Percentiles rank a stretch among this genome's conserved stretches.
Evolutionary conservation across 352 stramenopile genomes (phyloP).

Genomic region (Blastocystis sp.): DNA sequence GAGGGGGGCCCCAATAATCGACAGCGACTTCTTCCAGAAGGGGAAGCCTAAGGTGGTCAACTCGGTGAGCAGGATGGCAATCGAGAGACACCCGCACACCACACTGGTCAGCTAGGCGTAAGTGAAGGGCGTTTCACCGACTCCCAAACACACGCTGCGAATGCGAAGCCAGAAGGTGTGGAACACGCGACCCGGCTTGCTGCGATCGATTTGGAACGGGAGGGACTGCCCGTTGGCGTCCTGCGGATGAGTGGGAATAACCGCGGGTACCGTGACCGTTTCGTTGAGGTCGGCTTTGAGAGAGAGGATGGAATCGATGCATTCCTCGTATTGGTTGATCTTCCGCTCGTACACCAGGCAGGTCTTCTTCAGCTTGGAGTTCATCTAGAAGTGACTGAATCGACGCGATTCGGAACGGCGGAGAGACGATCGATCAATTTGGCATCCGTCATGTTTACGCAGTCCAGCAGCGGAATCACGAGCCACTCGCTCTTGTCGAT

Average conservation of each 20-base stretch:
- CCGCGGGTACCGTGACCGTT: not conserved
- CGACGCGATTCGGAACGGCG: not conserved
- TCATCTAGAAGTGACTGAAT: slow-evolving; percentile 1
- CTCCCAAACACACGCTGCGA: not conserved
- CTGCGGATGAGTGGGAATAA: not conserved
- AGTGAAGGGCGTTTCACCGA: not conserved
- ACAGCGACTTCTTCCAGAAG: not conserved
- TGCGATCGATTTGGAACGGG: not conserved
- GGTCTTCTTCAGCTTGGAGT: slow-evolving; percentile 46
- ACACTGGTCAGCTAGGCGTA: not conserved
- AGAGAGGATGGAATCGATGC: slow-evolving; percentile 35
- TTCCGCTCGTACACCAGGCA: slow-evolving; percentile 53
- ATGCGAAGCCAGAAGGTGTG: not conserved
- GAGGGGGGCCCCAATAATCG: slow-evolving; percentile 11
- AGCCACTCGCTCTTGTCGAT: slow-evolving; percentile 53
- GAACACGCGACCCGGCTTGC: not conserved
- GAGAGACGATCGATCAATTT: not conserved
- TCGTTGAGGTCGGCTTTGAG: slow-evolving; percentile 8
- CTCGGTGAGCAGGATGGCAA: slow-evolving; percentile 17
- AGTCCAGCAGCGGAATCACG: slow-evolving; percentile 8
- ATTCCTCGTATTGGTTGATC: slow-evolving; percentile 56
- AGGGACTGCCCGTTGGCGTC: slow-evolving; percentile 18
- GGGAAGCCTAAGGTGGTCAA: slow-evolving; percentile 41
- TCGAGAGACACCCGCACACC: slow-evolving; percentile 20
- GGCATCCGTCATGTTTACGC: slow-evolving; percentile 35